phyloP scores from a whole-genome alignment of 139 green algal species.

The Tetratostichococcus sp. region DNA sequence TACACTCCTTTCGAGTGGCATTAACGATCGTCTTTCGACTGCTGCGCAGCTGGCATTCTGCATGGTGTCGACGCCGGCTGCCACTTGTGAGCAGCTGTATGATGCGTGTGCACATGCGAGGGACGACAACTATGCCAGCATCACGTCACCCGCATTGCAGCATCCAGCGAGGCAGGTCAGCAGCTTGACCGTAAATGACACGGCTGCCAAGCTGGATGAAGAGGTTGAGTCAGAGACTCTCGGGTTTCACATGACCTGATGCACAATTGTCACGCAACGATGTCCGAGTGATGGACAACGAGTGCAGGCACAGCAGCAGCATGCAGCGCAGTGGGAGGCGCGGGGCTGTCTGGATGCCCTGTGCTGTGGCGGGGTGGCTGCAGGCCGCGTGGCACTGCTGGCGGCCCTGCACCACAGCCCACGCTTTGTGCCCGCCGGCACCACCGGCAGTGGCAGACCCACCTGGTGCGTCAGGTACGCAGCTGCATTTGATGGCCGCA shows the following conservation, averaged over 20 bases:
- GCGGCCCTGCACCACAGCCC: not conserved
- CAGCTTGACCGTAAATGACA: no score
- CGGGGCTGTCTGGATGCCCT: not conserved
- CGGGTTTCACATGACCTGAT: no score
- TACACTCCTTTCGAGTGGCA: no score
- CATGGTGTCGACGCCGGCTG: not conserved
- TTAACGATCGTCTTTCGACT: not conserved
- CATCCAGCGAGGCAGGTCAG: no score
- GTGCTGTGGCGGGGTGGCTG: not conserved
- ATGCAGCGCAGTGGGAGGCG: not conserved
- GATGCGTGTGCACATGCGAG: not conserved
- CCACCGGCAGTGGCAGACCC: not conserved
- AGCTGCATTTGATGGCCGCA: no score
- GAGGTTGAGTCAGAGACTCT: no score
- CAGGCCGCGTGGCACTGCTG: not conserved
- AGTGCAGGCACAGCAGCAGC: not conserved
- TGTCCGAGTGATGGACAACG: no score
- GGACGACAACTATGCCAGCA: not conserved
- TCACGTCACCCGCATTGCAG: not conserved
- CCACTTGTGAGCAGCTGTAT: not conserved
- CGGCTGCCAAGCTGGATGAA: no score
- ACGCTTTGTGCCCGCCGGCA: not conserved
- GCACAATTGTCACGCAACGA: no score
- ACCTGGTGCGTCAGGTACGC: not conserved
- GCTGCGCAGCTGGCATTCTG: not conserved